Evolutionary conservation across 805 yeast genomes (phyloP).

Genomic region (Hermanozyma aechmeae): DNA sequence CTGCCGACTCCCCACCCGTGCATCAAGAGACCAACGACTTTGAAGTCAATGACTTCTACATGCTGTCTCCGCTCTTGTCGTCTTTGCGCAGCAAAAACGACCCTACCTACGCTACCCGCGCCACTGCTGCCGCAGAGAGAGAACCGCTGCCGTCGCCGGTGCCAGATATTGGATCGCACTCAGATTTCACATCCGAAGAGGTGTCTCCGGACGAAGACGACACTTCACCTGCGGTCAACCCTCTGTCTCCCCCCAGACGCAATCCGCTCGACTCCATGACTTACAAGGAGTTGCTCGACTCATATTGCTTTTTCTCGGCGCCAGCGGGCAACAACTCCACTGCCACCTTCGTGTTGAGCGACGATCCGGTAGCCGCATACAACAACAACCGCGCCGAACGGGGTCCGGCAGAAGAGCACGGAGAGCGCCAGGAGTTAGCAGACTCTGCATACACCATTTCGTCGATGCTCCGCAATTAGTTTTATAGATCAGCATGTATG

Average conservation of each 20-base stretch:
- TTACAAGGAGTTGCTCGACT: conserved; percentile 47
- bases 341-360: too few species aligned
- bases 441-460: too few species aligned
- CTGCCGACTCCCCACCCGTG: conserved; percentile 2
- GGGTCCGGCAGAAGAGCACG: too few species aligned
- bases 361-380: too few species aligned
- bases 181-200: conserved; percentile 2
- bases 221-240: background rate
- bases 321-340: conserved; percentile 10
- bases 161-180: too few species aligned
- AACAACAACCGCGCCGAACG: too few species aligned
- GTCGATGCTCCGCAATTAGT: too few species aligned
- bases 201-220: conserved; percentile 1
- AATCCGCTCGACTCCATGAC: conserved; percentile 35
- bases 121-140: too few species aligned
- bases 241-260: conserved; percentile 1
- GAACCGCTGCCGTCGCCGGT: too few species aligned
- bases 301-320: conserved; percentile 47
- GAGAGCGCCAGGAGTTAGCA: too few species aligned
- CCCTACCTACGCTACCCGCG: background rate
- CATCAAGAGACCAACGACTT: conserved; percentile 17
- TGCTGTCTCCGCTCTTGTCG: conserved; percentile 28
- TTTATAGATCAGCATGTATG: too few species aligned
- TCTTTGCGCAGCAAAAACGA: too few species aligned
- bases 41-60: conserved; percentile 23